These are phyloP conservation scores for Wickerhamomyces strasburgensis DNA, from an alignment of 805 yeast genomes.

Conservation along the genomic window DNA sequence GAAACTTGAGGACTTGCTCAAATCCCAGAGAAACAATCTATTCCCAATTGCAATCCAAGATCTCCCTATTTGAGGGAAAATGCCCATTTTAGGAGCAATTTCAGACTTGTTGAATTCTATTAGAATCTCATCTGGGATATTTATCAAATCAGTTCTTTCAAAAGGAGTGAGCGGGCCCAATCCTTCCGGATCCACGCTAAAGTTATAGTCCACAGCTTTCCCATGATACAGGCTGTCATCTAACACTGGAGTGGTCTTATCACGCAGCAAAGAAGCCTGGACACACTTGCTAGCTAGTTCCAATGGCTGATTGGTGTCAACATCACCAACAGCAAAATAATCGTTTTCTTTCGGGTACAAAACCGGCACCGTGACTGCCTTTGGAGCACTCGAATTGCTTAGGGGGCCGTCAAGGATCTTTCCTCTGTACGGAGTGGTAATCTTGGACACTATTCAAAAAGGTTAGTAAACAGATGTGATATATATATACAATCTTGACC, in stretches of 20 bases:
- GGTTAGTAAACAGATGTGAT: conserved; percentile 4
- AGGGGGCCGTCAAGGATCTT: conserved; percentile 14
- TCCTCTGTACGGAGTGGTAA: conserved; percentile 22
- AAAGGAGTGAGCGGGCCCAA: conserved; percentile 63
- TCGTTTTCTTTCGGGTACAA: conserved; percentile 24
- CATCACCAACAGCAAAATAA: conserved; percentile 27
- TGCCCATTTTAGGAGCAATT: conserved; percentile 71
- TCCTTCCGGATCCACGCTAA: conserved; percentile 44
- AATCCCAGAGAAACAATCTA: conserved; percentile 81
- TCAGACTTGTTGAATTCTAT: conserved; percentile 67
- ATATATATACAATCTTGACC: no score
- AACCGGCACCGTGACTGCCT: conserved; percentile 8
- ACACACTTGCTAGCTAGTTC: conserved; percentile 62
- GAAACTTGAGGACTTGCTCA: conserved; percentile 56
- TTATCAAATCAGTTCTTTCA: conserved; percentile 60
- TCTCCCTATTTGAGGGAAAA: conserved; percentile 72
- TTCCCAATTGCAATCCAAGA: conserved; percentile 86
- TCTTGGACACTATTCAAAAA: conserved; percentile 17
- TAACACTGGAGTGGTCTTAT: conserved; percentile 52
- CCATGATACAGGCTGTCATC: conserved; percentile 45
- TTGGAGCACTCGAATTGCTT: conserved; percentile 5
- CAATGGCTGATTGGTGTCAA: conserved; percentile 32
- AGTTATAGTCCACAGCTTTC: conserved; percentile 63
- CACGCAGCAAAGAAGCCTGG: conserved; percentile 50
- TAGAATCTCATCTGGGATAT: conserved; percentile 76